phyloP scores from a whole-genome alignment of 2,329 filamentous ascomycete species.

The Epichloe glyceriae region DNA sequence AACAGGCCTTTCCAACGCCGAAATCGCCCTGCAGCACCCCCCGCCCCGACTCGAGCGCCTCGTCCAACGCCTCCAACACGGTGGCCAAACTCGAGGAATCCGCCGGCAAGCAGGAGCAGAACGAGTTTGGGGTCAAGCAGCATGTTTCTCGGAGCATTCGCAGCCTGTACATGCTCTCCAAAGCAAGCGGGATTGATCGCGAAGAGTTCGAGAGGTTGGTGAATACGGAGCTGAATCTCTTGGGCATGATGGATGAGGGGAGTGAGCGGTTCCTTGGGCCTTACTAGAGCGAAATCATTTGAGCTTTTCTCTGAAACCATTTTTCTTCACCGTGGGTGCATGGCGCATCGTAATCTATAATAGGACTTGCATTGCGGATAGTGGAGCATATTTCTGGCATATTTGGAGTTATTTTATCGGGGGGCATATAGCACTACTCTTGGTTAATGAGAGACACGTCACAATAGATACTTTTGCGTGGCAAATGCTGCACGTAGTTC shows the following conservation, averaged over 20 bases:
- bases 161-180: conserved; percentile 60
- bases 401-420: too few relatives aligned
- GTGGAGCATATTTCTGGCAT: too few relatives aligned
- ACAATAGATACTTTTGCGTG: too few relatives aligned
- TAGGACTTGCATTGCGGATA: too few relatives aligned
- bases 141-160: conserved; percentile 68
- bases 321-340: too few relatives aligned
- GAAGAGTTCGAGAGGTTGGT: conserved; percentile 65
- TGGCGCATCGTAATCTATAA: too few relatives aligned
- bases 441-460: too few relatives aligned
- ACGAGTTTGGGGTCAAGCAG: conserved; percentile 63
- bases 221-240: conserved; percentile 55
- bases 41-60: conserved; percentile 44
- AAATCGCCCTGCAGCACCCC: conserved; percentile 35
- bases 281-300: too few relatives aligned
- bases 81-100: conserved; percentile 49
- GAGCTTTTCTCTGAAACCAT: too few relatives aligned
- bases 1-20: conserved; percentile 8
- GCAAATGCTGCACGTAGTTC: too few relatives aligned
- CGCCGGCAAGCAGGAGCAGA: conserved; percentile 44
- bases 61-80: conserved; percentile 40
- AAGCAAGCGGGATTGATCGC: conserved; percentile 57
- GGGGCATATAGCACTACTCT: too few relatives aligned
- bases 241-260: conserved; percentile 54
- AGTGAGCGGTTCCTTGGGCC: conserved; percentile 9